Evolutionary conservation across 2,329 filamentous ascomycete species (phyloP).

Genomic region (Colletotrichum abscissum): DNA sequence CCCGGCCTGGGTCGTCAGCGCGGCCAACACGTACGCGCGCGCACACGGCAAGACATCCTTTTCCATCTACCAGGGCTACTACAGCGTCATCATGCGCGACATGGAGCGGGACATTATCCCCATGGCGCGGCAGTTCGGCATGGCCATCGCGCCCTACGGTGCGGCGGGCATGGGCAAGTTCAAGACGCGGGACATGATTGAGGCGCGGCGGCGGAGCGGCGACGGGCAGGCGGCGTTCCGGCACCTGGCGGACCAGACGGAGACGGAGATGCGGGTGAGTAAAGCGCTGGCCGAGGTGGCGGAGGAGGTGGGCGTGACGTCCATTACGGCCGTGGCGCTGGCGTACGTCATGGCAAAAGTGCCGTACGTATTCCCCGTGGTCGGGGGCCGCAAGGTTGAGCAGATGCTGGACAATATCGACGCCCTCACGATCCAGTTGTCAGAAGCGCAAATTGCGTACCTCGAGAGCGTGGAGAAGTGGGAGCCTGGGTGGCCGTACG

Average conservation of each 20-base stretch:
- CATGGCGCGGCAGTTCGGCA: conserved; percentile 52
- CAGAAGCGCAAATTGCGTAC: conserved; percentile 61
- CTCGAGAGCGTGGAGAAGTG: conserved; percentile 66
- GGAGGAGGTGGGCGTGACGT: conserved; percentile 62
- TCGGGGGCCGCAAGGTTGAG: conserved; percentile 63
- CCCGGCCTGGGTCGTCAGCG: conserved; percentile 52
- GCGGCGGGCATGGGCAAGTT: conserved; percentile 65
- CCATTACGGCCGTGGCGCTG: conserved; percentile 69
- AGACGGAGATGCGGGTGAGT: conserved; percentile 63
- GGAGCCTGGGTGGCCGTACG: conserved; percentile 65
- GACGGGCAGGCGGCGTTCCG: conserved; percentile 51
- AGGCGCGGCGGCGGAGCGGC: conserved; percentile 45
- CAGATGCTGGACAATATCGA: conserved; percentile 67
- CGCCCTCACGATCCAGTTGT: conserved; percentile 61
- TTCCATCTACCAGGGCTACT: conserved; percentile 52
- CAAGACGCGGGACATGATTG: conserved; percentile 51
- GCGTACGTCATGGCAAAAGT: conserved; percentile 65
- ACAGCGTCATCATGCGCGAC: conserved; percentile 47
- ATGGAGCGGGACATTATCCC: conserved; percentile 56
- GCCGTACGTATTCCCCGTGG: conserved; percentile 63
- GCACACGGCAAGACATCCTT: conserved; percentile 50
- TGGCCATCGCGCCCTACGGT: conserved; percentile 71
- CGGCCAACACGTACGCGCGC: conserved; percentile 52
- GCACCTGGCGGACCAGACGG: conserved; percentile 48
- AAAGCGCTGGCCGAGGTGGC: conserved; percentile 71